Percentiles rank a stretch among this genome's conserved stretches.
These are phyloP conservation scores for Aspergillus ochraceoroseus DNA, from an alignment of 2,329 filamentous ascomycete species.

Conservation along the genomic window DNA sequence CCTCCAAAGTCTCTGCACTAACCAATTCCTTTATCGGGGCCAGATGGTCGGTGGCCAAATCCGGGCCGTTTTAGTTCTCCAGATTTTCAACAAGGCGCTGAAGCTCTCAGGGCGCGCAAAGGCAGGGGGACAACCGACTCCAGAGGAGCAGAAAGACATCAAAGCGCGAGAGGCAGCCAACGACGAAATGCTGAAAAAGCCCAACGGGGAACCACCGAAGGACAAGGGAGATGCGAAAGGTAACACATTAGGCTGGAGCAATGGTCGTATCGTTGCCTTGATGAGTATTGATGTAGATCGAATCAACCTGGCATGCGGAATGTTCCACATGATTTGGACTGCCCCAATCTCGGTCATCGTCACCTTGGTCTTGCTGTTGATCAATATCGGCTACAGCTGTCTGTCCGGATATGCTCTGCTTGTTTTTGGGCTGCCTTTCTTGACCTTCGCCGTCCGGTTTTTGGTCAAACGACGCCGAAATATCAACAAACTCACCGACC, in stretches of 20 bases:
- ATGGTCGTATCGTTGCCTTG: conserved; percentile 83
- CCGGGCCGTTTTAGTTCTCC: conserved; percentile 72
- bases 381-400: conserved; percentile 88
- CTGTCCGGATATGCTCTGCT: conserved; percentile 82
- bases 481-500: conserved; percentile 93
- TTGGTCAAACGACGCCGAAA: conserved; percentile 68
- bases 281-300: conserved; percentile 96
- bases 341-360: conserved; percentile 72
- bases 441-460: conserved; percentile 70
- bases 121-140: conserved; percentile 64
- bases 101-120: conserved; percentile 80
- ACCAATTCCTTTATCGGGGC: conserved; percentile 88
- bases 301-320: conserved; percentile 77
- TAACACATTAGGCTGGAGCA: conserved; percentile 81
- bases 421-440: conserved; percentile 68
- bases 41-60: conserved; percentile 87
- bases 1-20: conserved; percentile 71
- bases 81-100: conserved; percentile 92
- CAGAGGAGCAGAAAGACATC: conserved; percentile 44
- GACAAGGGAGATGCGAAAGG: conserved; percentile 51
- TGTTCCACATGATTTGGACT: conserved; percentile 91
- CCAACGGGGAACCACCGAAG: not conserved
- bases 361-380: conserved; percentile 70
- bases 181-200: conserved; percentile 15
- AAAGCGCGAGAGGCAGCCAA: conserved; percentile 42